These are phyloP conservation scores for Filosporella fistucella DNA, from an alignment of 495 filamentous ascomycete genomes.

Conservation along the genomic window DNA sequence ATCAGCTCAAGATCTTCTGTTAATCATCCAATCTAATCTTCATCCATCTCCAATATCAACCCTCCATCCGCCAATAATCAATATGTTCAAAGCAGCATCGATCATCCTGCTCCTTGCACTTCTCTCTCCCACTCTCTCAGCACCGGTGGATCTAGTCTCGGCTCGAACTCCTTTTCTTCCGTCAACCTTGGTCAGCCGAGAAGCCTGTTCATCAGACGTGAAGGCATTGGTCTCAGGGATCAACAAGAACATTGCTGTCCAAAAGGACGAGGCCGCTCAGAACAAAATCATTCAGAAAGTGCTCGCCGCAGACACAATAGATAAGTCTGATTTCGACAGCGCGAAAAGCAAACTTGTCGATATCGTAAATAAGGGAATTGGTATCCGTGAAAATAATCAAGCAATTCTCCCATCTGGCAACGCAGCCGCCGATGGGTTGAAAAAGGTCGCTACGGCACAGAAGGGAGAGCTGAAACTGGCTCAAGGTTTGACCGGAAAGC, in stretches of 20 bases:
- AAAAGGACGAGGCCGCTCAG: background rate
- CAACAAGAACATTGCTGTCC: background rate
- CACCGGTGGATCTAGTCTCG: too few species aligned
- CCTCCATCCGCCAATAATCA: too few species aligned
- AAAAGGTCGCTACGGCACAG: constrained; percentile 1
- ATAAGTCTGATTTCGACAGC: background rate
- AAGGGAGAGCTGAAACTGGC: background rate
- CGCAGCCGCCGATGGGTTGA: background rate
- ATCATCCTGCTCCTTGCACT: too few species aligned
- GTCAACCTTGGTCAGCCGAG: background rate
- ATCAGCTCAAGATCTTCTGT: too few species aligned
- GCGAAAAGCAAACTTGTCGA: background rate
- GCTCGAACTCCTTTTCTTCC: too few species aligned
- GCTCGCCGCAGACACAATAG: background rate
- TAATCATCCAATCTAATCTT: too few species aligned
- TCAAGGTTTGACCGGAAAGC: background rate
- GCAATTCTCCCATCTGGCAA: background rate
- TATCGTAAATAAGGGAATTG: background rate
- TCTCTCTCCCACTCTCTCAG: too few species aligned
- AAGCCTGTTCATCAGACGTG: background rate
- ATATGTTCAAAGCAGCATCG: too few species aligned
- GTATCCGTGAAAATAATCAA: constrained; percentile 1
- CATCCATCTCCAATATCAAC: too few species aligned
- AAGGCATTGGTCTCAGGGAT: background rate
- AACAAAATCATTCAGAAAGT: background rate